Evolutionary conservation across 208 protist genomes (phyloP).

Genomic region (Acanthamoeba sp.): DNA sequence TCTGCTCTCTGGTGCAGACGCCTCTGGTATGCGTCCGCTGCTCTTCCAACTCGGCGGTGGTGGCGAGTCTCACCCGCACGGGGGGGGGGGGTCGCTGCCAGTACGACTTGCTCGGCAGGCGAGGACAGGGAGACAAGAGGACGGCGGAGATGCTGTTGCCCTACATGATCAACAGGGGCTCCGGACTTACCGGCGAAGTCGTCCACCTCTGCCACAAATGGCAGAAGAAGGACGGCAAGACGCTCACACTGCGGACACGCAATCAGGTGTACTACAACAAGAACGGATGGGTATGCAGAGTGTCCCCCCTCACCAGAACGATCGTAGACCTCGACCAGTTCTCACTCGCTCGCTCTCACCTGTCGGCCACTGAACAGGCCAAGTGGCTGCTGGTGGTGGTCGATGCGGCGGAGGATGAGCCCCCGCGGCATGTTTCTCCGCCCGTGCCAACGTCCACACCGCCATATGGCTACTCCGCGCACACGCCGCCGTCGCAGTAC

Average conservation of each 20-base stretch:
- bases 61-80: not conserved
- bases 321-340: no score
- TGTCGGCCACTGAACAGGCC: not conserved
- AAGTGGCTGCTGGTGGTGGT: conserved; percentile 3
- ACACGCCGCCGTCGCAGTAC: not conserved
- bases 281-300: conserved; percentile 44
- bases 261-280: conserved; percentile 33
- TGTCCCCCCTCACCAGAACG: no score
- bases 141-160: conserved; percentile 26
- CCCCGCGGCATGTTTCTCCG: not conserved
- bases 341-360: no score
- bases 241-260: not conserved
- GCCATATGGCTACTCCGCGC: not conserved
- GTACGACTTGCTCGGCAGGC: conserved; percentile 36
- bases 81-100: not conserved
- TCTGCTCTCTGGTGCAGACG: conserved; percentile 18
- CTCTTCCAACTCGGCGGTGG: no score
- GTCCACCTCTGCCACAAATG: not conserved
- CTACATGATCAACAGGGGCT: conserved; percentile 45
- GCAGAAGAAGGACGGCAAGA: conserved; percentile 44
- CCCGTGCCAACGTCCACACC: not conserved
- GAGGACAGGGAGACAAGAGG: conserved; percentile 3
- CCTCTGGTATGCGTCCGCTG: not conserved
- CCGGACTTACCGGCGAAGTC: not conserved
- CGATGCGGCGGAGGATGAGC: not conserved